A percentile compares a stretch with the other conserved stretches of the same genome.
These are phyloP conservation scores for Leptosphaerulina australis DNA, from an alignment of 2,329 filamentous ascomycete genomes.

Conservation along the genomic window DNA sequence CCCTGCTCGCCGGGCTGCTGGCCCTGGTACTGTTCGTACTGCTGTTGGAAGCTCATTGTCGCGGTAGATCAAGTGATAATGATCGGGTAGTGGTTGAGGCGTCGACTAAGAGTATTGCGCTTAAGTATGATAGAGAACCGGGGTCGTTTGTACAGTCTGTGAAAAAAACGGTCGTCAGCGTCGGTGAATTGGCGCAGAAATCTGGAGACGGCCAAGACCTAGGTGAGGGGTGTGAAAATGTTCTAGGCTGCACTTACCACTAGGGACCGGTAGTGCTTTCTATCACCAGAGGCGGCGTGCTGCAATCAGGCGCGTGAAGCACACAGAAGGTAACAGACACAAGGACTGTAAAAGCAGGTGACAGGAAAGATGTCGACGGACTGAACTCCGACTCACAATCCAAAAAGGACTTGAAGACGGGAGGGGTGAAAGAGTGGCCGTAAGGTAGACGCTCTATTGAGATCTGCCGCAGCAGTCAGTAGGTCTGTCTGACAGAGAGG, in stretches of 20 bases:
- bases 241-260: slow-evolving; percentile 40
- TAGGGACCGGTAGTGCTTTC: slow-evolving; percentile 20
- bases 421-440: slow-evolving; percentile 43
- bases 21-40: slow-evolving; percentile 68
- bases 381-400: slow-evolving; percentile 40
- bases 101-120: slow-evolving; percentile 32
- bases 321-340: slow-evolving; percentile 30
- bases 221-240: slow-evolving; percentile 14
- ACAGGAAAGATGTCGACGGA: slow-evolving; percentile 40
- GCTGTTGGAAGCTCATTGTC: slow-evolving; percentile 70
- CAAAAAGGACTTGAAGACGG: slow-evolving; percentile 25
- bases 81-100: slow-evolving; percentile 20
- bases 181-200: slow-evolving; percentile 29
- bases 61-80: slow-evolving; percentile 26
- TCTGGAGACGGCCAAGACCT: slow-evolving; percentile 8
- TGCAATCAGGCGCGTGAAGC: slow-evolving; percentile 23
- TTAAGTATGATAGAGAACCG: slow-evolving; percentile 42
- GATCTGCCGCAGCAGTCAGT: slow-evolving; percentile 29
- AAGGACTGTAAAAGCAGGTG: slow-evolving; percentile 32
- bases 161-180: slow-evolving; percentile 33
- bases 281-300: slow-evolving; percentile 25
- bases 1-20: slow-evolving; percentile 58
- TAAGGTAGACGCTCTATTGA: slow-evolving; percentile 27
- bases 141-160: slow-evolving; percentile 33
- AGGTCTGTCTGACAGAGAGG: slow-evolving; percentile 34